phyloP scores from a whole-genome alignment of 257 asterid genomes.

The Linaria vulgaris region DNA sequence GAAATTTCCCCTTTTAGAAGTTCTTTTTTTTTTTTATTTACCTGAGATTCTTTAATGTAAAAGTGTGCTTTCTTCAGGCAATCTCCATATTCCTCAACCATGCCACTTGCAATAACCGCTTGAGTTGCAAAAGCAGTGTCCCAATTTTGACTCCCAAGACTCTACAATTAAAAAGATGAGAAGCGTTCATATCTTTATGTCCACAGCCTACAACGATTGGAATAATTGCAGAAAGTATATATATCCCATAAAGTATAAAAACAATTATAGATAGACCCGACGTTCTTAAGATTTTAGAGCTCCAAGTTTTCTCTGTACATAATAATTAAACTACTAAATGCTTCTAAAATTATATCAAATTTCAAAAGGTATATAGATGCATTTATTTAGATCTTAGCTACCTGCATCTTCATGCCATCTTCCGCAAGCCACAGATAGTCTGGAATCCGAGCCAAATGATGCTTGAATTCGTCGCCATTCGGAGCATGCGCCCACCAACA shows the following conservation, averaged over 20 bases:
- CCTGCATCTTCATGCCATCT: conserved; percentile 94
- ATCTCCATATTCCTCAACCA: conserved; percentile 80
- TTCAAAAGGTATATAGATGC: too few relatives aligned
- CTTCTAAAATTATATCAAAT: too few relatives aligned
- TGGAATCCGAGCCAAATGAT: conserved; percentile 77
- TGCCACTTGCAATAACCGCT: conserved; percentile 67
- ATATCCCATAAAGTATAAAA: too few relatives aligned
- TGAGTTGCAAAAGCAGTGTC: conserved; percentile 65
- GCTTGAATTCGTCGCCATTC: conserved; percentile 57
- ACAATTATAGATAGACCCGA: too few relatives aligned
- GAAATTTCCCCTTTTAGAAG: too few relatives aligned
- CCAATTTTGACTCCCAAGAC: conserved; percentile 85
- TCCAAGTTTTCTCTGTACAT: too few relatives aligned
- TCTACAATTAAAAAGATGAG: conserved; percentile 27
- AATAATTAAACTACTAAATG: too few relatives aligned
- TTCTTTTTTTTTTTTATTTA: background rate
- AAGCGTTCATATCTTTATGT: background rate
- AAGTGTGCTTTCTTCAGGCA: conserved; percentile 70
- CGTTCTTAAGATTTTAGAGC: too few relatives aligned
- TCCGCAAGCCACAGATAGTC: conserved; percentile 86
- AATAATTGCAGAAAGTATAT: too few relatives aligned
- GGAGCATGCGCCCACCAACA: conserved; percentile 85
- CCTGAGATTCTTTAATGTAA: conserved; percentile 79
- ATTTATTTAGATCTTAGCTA: too few relatives aligned
- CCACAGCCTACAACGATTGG: too few relatives aligned